Evolutionary conservation across 1,284 basidiomycete species (phyloP).

Genomic region (Cutaneotrichosporon sp.): DNA sequence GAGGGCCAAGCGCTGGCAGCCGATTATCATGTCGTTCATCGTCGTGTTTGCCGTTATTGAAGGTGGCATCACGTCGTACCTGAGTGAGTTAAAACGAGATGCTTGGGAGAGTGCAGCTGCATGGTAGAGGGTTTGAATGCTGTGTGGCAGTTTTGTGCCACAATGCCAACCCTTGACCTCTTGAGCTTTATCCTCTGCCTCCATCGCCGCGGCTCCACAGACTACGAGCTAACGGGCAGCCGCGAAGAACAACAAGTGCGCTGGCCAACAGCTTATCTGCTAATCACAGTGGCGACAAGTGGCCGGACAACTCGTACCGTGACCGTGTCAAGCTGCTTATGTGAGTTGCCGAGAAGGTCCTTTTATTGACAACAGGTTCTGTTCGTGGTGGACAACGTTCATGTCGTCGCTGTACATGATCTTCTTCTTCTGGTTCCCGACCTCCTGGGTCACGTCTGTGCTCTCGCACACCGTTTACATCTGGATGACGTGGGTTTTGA

Average conservation of each 20-base stretch:
- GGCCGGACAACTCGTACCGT: conserved; percentile 35
- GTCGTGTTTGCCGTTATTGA: conserved; percentile 43
- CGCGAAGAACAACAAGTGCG: not conserved
- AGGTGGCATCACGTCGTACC: conserved; percentile 40
- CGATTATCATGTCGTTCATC: conserved; percentile 40
- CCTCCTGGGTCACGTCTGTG: conserved; percentile 27
- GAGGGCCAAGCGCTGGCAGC: conserved; percentile 38
- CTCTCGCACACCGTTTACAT: conserved; percentile 44
- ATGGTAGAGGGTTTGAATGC: too few relatives aligned
- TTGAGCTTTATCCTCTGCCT: too few relatives aligned
- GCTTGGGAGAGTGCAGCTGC: too few relatives aligned
- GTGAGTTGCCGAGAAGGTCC: not conserved
- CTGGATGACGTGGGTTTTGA: conserved; percentile 46
- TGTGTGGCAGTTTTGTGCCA: too few relatives aligned
- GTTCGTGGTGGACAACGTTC: conserved; percentile 48
- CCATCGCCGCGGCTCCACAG: too few relatives aligned
- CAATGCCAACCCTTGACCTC: too few relatives aligned
- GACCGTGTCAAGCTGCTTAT: conserved; percentile 44
- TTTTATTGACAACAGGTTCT: conserved; percentile 22
- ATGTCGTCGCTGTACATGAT: conserved; percentile 42
- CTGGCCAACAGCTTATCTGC: not conserved
- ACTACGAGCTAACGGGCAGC: not conserved
- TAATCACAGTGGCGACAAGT: conserved; percentile 20
- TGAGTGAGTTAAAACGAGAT: not conserved
- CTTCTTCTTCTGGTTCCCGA: conserved; percentile 36